Evolutionary conservation across 106 monocot species (phyloP).

Genomic region (Dioscorea zingiberensis): DNA sequence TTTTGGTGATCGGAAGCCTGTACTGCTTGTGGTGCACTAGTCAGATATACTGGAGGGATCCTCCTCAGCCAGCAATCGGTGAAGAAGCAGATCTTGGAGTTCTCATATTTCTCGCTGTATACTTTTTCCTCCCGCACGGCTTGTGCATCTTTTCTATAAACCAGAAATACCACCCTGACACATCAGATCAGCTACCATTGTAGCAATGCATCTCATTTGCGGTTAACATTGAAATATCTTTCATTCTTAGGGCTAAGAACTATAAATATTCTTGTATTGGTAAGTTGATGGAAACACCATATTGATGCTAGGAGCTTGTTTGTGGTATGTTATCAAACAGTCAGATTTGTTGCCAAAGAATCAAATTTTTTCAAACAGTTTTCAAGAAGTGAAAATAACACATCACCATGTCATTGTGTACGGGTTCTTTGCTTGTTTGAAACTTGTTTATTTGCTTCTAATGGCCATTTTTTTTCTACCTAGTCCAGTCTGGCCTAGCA

Average conservation of each 20-base stretch:
- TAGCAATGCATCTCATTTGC: not conserved
- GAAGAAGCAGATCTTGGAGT: conserved; percentile 98
- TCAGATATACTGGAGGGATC: conserved; percentile 72
- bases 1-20: conserved; percentile 35
- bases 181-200: conserved; percentile 28
- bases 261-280: not conserved
- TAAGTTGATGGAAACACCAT: not conserved
- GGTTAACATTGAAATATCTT: not conserved
- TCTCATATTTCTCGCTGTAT: conserved; percentile 56
- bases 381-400: too few species aligned
- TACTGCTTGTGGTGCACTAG: conserved; percentile 77
- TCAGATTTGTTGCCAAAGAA: too few species aligned
- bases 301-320: not conserved
- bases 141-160: conserved; percentile 71
- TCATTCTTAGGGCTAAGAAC: not conserved
- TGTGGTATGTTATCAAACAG: too few species aligned
- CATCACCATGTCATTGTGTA: too few species aligned
- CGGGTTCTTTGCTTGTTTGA: too few species aligned
- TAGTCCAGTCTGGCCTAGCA: too few species aligned
- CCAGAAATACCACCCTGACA: conserved; percentile 24
- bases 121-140: conserved; percentile 74
- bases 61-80: conserved; percentile 73
- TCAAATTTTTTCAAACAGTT: too few species aligned
- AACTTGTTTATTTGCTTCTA: too few species aligned
- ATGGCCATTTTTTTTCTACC: too few species aligned